A percentile compares a stretch with the other conserved stretches of the same genome.
phyloP scores from a whole-genome alignment of 257 asterid genomes.

The Solanum dulcamara region DNA sequence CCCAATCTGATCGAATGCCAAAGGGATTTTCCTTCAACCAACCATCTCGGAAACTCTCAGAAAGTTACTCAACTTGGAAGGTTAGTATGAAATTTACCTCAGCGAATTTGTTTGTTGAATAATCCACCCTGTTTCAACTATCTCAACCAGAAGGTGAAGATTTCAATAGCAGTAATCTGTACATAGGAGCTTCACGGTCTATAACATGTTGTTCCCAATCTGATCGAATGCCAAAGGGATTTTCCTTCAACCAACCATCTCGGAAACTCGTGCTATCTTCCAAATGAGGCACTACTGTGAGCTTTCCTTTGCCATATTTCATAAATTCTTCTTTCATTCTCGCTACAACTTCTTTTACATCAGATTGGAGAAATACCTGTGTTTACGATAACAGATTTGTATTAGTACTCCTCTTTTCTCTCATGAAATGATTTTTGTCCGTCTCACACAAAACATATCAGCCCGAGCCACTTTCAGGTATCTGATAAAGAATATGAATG shows the following conservation, averaged over 20 bases:
- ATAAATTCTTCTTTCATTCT: slow-evolving; percentile 68
- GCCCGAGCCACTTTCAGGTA: neutral
- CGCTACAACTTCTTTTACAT: slow-evolving; percentile 59
- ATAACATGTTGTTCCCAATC: slow-evolving; percentile 89
- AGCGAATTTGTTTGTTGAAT: neutral
- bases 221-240: slow-evolving; percentile 78
- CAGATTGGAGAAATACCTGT: slow-evolving; percentile 90
- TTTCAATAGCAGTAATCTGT: slow-evolving; percentile 59
- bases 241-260: slow-evolving; percentile 52
- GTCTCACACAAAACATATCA: neutral
- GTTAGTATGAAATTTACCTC: neutral
- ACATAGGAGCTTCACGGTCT: slow-evolving; percentile 71
- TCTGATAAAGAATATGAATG: neutral
- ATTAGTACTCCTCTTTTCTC: neutral
- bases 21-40: slow-evolving; percentile 85
- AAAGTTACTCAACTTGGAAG: neutral
- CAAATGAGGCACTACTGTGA: slow-evolving; percentile 19
- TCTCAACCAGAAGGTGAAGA: slow-evolving; percentile 9
- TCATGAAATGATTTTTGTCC: neutral
- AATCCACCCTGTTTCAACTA: neutral
- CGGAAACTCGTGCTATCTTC: neutral
- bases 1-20: slow-evolving; percentile 88
- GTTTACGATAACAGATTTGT: neutral
- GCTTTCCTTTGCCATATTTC: slow-evolving; percentile 54
- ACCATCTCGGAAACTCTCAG: slow-evolving; percentile 4